Conservation (phyloP, 768 basidiomycete genomes). For the Suillus spraguei region DNA sequence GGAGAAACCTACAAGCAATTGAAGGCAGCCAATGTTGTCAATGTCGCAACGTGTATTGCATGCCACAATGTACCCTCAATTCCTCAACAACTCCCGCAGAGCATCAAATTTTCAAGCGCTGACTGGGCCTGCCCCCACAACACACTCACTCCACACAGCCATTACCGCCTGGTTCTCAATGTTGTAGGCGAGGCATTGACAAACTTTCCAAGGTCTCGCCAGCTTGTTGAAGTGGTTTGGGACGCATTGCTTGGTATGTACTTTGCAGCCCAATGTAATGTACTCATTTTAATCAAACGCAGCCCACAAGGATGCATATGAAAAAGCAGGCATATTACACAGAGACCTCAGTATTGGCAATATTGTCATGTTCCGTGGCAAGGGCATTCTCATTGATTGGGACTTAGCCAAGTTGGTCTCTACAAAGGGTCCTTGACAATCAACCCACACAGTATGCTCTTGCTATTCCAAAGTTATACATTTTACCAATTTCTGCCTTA, state of each 20-base stretch:
- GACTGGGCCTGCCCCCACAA: neutral
- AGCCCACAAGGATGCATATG: slow-evolving; percentile 27
- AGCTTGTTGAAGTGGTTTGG: slow-evolving; percentile 18
- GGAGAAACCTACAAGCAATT: neutral
- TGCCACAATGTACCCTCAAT: neutral
- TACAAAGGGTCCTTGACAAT: neutral
- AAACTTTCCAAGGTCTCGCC: neutral
- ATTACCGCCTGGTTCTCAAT: neutral
- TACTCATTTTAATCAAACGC: neutral
- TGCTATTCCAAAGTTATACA: neutral
- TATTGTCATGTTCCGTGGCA: slow-evolving; percentile 18
- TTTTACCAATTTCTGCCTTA: neutral
- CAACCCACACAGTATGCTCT: slow-evolving; percentile 6
- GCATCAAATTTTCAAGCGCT: neutral
- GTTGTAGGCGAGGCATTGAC: neutral
- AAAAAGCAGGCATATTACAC: slow-evolving; percentile 20
- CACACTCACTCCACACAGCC: neutral
- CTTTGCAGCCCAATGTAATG: neutral
- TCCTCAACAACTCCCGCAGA: neutral
- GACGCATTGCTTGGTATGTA: slow-evolving; percentile 18
- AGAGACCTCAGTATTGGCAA: slow-evolving; percentile 30
- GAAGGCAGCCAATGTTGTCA: neutral
- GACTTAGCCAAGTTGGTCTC: slow-evolving; percentile 21
- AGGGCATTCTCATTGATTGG: slow-evolving; percentile 29
- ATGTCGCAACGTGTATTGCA: neutral